phyloP scores from a whole-genome alignment of 2,329 filamentous ascomycete genomes.

The Alternaria consortialis region DNA sequence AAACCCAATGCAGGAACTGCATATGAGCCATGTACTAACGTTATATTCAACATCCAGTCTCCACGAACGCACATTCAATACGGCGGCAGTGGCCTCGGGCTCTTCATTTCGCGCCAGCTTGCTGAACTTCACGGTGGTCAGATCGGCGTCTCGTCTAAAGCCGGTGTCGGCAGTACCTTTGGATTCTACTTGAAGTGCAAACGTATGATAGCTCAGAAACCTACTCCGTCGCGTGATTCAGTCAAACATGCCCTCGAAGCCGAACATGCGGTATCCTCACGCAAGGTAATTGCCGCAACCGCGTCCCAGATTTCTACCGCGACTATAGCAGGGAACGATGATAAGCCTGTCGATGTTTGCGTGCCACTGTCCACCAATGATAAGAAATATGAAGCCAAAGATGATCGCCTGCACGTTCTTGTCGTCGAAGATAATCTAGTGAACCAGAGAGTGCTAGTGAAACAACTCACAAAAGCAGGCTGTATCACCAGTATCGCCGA shows the following conservation, averaged over 20 bases:
- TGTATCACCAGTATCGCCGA: conserved; percentile 42
- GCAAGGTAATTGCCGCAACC: neutral
- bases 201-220: conserved; percentile 17
- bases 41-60: conserved; percentile 13
- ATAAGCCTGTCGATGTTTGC: neutral
- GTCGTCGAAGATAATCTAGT: conserved; percentile 51
- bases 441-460: conserved; percentile 47
- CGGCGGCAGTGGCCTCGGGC: conserved; percentile 47
- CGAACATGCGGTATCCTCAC: neutral
- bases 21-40: neutral
- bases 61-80: conserved; percentile 49
- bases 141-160: conserved; percentile 45
- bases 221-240: conserved; percentile 2
- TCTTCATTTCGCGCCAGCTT: conserved; percentile 49
- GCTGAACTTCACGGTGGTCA: conserved; percentile 49
- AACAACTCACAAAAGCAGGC: conserved; percentile 45
- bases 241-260: conserved; percentile 9
- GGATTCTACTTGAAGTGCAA: conserved; percentile 46
- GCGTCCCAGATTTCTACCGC: neutral
- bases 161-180: conserved; percentile 45
- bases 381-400: neutral
- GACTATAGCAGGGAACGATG: neutral
- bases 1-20: neutral
- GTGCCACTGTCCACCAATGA: neutral
- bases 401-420: conserved; percentile 34